Evolutionary conservation across 2,329 filamentous ascomycete species (phyloP).

Genomic region (Ascochyta clinopodiicola): DNA sequence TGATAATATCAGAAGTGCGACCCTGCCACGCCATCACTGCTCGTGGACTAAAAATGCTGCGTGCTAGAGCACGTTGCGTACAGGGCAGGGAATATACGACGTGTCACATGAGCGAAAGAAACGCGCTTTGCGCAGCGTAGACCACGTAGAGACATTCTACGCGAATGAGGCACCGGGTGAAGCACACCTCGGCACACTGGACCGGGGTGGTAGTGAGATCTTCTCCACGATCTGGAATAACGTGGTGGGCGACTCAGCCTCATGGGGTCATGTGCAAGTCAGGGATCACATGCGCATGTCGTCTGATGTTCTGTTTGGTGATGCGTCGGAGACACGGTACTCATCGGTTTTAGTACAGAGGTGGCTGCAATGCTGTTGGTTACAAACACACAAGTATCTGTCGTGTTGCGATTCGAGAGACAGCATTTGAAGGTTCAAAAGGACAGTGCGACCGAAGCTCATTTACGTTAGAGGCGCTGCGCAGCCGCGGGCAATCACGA

Average conservation of each 20-base stretch:
- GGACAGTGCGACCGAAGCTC: too few species aligned
- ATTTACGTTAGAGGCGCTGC: too few species aligned
- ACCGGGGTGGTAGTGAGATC: neutral
- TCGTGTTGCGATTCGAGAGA: too few species aligned
- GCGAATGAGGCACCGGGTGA: neutral
- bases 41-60: neutral
- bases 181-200: neutral
- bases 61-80: neutral
- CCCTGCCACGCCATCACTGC: neutral
- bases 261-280: conserved; percentile 8
- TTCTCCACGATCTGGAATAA: neutral
- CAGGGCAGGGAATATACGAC: neutral
- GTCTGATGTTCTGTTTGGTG: too few species aligned
- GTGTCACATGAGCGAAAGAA: conserved; percentile 10
- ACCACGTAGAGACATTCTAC: neutral
- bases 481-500: too few species aligned
- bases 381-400: too few species aligned
- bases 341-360: too few species aligned
- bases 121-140: conserved; percentile 9
- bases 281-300: neutral
- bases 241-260: neutral
- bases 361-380: too few species aligned
- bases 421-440: too few species aligned
- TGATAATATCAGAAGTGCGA: neutral
- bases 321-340: too few species aligned